Conservation (phyloP, 2,329 filamentous ascomycete species). For the Periconia digitata region DNA sequence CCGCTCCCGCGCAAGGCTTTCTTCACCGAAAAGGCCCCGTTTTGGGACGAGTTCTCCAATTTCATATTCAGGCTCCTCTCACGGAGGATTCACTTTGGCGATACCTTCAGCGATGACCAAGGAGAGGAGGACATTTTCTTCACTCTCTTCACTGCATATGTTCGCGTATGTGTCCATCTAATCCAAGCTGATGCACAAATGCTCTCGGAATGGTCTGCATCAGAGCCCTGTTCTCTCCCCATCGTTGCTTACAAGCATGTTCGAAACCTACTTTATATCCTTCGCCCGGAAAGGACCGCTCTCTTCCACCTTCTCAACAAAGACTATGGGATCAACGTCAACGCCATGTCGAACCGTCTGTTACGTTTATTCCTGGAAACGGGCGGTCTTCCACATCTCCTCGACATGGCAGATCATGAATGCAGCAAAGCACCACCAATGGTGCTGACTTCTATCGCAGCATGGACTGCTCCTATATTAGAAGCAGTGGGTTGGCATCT, state of each 20-base stretch:
- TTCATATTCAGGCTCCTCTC: constrained; percentile 30
- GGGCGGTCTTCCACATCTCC: constrained; percentile 28
- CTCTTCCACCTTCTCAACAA: constrained; percentile 31
- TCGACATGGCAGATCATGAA: constrained; percentile 22
- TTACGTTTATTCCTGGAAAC: constrained; percentile 26
- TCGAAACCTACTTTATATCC: constrained; percentile 22
- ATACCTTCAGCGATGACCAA: constrained; percentile 24
- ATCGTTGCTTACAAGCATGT: constrained; percentile 35
- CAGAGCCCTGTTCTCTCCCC: constrained; percentile 17
- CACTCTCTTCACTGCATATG: constrained; percentile 31
- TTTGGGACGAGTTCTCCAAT: constrained; percentile 38
- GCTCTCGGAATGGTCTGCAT: constrained; percentile 18
- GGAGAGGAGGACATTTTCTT: constrained; percentile 27
- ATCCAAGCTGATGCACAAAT: constrained; percentile 27
- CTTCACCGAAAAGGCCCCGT: constrained; percentile 28
- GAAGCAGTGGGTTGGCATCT: constrained; percentile 26
- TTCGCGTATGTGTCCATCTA: constrained; percentile 28
- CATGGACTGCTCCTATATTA: constrained; percentile 19
- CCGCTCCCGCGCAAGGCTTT: constrained; percentile 20
- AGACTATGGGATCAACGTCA: constrained; percentile 26
- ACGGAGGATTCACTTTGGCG: constrained; percentile 33
- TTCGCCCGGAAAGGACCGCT: constrained; percentile 25
- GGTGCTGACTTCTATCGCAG: constrained; percentile 21
- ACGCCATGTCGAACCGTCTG: constrained; percentile 20
- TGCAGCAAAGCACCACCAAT: constrained; percentile 20